These are phyloP conservation scores for Oryza meridionalis DNA, from an alignment of 176 grass and related monocot species.

Conservation along the genomic window DNA sequence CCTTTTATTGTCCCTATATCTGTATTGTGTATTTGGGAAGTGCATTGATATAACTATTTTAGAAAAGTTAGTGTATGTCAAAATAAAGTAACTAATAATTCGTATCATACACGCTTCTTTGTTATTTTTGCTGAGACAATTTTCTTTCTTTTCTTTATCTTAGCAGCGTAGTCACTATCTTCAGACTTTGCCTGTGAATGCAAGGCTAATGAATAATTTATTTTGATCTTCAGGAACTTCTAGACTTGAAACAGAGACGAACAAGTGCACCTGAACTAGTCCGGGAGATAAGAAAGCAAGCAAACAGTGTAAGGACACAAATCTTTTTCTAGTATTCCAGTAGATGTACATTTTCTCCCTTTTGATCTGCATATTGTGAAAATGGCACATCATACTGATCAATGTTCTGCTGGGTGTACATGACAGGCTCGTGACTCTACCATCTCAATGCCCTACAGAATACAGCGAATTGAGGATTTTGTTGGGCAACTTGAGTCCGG, in stretches of 20 bases:
- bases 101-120: neutral
- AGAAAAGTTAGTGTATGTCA: neutral
- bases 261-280: conserved; percentile 67
- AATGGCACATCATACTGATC: neutral
- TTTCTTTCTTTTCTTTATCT: conserved; percentile 11
- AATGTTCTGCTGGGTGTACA: conserved; percentile 12
- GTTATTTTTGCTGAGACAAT: conserved; percentile 24
- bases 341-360: neutral
- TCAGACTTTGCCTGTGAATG: conserved; percentile 31
- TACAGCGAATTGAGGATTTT: conserved; percentile 89
- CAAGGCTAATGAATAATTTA: conserved; percentile 27
- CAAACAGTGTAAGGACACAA: conserved; percentile 74
- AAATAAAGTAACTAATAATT: neutral
- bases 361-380: neutral
- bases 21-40: neutral
- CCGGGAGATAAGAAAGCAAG: conserved; percentile 88
- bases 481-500: conserved; percentile 91
- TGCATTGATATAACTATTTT: neutral
- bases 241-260: conserved; percentile 72
- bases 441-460: conserved; percentile 91
- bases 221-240: conserved; percentile 67
- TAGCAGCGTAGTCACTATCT: conserved; percentile 6
- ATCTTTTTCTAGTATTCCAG: conserved; percentile 1
- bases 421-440: conserved; percentile 83
- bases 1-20: neutral